Evolutionary conservation across 139 green algal genomes (phyloP).

Genomic region (Dunaliella sp.): DNA sequence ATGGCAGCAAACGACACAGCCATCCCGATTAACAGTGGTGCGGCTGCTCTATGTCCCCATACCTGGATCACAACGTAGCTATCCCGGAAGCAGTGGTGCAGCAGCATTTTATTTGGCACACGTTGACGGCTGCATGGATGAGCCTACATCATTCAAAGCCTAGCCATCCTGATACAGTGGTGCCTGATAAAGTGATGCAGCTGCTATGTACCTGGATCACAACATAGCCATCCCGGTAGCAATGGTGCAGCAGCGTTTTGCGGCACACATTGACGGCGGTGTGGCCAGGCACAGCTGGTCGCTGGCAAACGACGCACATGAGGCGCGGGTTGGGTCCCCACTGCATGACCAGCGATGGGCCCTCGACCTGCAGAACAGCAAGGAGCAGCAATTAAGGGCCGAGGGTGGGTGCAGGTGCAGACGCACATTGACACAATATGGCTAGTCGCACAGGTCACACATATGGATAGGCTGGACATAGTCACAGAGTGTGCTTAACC

Average conservation of each 20-base stretch:
- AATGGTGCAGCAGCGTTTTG: conserved; percentile 43
- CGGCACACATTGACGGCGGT: conserved; percentile 41
- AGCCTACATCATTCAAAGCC: no score
- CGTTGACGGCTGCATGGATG: conserved; percentile 31
- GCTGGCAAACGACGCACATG: conserved; percentile 32
- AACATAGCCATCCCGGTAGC: conserved; percentile 38
- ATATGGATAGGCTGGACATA: no score
- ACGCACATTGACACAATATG: no score
- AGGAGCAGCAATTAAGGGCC: no score
- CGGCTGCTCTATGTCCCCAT: no score
- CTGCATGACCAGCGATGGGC: conserved; percentile 23
- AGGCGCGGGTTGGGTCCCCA: conserved; percentile 48
- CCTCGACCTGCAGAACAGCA: conserved; percentile 32
- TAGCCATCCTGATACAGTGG: no score
- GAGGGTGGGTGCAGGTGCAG: no score
- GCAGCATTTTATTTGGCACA: conserved; percentile 39
- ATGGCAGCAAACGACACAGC: no score
- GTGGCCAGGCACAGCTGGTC: background rate
- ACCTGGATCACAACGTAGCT: conserved; percentile 52
- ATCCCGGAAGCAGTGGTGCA: conserved; percentile 45
- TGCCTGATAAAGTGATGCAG: no score
- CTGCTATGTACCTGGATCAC: conserved; percentile 51
- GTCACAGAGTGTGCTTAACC: no score
- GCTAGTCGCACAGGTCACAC: no score
- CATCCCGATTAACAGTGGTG: no score